phyloP scores from a whole-genome alignment of 345 rosid species.

The Eutrema yunnanense region DNA sequence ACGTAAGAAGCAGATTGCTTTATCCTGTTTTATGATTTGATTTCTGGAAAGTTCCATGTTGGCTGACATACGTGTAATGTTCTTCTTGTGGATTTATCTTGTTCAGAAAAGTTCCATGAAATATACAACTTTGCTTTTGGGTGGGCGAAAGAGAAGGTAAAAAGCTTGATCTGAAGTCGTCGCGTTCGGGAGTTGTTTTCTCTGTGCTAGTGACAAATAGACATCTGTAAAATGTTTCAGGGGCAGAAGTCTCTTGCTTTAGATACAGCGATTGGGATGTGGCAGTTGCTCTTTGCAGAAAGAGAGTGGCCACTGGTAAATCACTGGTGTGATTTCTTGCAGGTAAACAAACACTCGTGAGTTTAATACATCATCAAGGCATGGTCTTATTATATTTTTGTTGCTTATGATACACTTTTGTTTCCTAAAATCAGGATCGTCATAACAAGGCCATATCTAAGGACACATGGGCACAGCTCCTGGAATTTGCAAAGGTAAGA shows the following conservation, averaged over 20 bases:
- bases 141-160: constrained; percentile 99
- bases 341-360: constrained; percentile 39
- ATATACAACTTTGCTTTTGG: constrained; percentile 94
- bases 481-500: constrained; percentile 88
- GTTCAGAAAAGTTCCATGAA: constrained; percentile 88
- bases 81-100: constrained; percentile 19
- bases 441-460: constrained; percentile 95
- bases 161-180: background rate
- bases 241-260: constrained; percentile 96
- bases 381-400: background rate
- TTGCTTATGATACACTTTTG: constrained; percentile 16
- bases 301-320: constrained; percentile 88
- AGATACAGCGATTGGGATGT: constrained; percentile 99
- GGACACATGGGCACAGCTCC: constrained; percentile 95
- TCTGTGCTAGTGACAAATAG: background rate
- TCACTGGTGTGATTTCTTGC: constrained; percentile 96
- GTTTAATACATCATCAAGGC: background rate
- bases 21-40: background rate
- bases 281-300: constrained; percentile 96
- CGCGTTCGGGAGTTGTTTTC: background rate
- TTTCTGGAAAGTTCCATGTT: background rate
- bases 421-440: constrained; percentile 53
- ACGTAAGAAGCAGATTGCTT: constrained; percentile 41
- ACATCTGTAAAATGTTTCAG: constrained; percentile 33
- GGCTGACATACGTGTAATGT: constrained; percentile 10